phyloP scores from a whole-genome alignment of 1,139 yeast genomes.

The Yamadazyma friedrichii region DNA sequence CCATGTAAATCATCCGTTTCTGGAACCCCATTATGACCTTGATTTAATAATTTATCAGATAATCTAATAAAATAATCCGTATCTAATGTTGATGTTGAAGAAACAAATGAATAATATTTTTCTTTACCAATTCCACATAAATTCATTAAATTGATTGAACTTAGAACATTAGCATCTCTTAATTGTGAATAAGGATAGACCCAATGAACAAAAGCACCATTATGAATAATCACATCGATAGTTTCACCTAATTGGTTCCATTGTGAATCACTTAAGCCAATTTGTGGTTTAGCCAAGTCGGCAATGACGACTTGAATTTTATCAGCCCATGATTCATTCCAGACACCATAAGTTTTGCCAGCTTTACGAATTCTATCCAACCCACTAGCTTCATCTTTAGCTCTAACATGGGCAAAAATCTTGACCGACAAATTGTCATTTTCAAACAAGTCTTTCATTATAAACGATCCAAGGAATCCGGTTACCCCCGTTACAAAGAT shows the following conservation, averaged over 20 bases:
- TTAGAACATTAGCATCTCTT: conserved; percentile 89
- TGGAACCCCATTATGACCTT: conserved; percentile 70
- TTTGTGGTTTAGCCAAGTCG: conserved; percentile 66
- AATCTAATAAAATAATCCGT: conserved; percentile 74
- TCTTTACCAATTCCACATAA: conserved; percentile 80
- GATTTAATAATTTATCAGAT: conserved; percentile 65
- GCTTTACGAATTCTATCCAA: conserved; percentile 72
- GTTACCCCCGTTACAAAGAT: conserved; percentile 94
- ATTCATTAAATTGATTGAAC: conserved; percentile 82
- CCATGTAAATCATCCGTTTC: conserved; percentile 85
- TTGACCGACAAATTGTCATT: conserved; percentile 45
- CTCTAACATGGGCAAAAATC: conserved; percentile 89
- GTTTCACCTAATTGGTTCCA: conserved; percentile 60
- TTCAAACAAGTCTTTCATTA: conserved; percentile 70
- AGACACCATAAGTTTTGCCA: conserved; percentile 82
- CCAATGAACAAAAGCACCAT: conserved; percentile 99
- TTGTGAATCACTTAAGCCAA: conserved; percentile 60
- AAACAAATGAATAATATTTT: conserved; percentile 85
- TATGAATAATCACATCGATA: conserved; percentile 85
- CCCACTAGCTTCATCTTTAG: conserved; percentile 65
- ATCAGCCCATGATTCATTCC: conserved; percentile 63
- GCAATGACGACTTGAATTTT: conserved; percentile 77
- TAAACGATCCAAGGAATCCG: conserved; percentile 92
- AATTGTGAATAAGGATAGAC: conserved; percentile 89
- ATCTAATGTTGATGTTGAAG: conserved; percentile 92